Conservation (phyloP, 495 filamentous ascomycete genomes). For the Apodospora peruviana region DNA sequence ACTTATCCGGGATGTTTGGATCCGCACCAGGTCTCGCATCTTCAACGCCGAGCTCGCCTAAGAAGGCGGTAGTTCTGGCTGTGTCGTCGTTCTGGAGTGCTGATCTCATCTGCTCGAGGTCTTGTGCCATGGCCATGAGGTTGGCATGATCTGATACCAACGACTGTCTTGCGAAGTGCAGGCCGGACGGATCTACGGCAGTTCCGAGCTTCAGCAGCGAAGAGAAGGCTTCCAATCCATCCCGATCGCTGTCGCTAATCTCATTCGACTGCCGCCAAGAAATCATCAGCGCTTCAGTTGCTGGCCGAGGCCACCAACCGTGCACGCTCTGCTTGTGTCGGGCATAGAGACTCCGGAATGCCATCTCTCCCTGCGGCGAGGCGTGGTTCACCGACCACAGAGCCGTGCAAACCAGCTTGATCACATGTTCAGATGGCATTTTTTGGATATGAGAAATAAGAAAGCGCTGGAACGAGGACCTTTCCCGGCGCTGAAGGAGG, state of each 20-base stretch:
- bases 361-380: background rate
- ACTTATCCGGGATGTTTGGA: constrained; percentile 3
- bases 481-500: background rate
- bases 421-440: constrained; percentile 1
- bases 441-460: constrained; percentile 1
- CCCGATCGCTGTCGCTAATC: constrained; percentile 6
- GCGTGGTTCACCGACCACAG: constrained; percentile 4
- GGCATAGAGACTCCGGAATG: constrained; percentile 9
- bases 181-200: background rate
- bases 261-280: constrained; percentile 8
- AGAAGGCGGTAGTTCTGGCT: constrained; percentile 3
- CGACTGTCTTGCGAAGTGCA: background rate
- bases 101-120: constrained; percentile 1
- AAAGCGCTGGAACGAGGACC: background rate
- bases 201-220: constrained; percentile 1
- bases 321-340: background rate
- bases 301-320: constrained; percentile 1
- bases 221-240: constrained; percentile 1
- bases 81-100: constrained; percentile 1
- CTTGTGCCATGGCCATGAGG: constrained; percentile 1
- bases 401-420: constrained; percentile 6
- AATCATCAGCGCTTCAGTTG: constrained; percentile 4
- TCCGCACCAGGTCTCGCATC: constrained; percentile 1
- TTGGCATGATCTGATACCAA: constrained; percentile 5
- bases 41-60: constrained; percentile 10